phyloP scores from a whole-genome alignment of 768 basidiomycete species.

The Lentinula guzmanii region DNA sequence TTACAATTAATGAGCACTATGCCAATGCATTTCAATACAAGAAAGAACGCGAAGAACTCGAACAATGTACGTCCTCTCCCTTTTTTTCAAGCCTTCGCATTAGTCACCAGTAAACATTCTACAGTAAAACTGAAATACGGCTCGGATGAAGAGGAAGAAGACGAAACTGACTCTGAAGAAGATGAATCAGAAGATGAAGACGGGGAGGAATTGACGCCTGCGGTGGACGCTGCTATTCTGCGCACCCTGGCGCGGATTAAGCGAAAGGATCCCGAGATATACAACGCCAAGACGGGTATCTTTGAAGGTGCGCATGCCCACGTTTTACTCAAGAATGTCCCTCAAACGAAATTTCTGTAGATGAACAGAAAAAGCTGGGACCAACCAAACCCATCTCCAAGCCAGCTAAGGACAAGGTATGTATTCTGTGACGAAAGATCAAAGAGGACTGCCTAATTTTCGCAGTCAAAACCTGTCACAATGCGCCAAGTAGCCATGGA shows the following conservation, averaged over 20 bases:
- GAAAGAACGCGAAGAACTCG: conserved; percentile 83
- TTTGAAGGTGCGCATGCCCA: conserved; percentile 60
- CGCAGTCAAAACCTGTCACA: conserved; percentile 65
- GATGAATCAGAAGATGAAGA: conserved; percentile 90
- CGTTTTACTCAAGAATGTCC: background rate
- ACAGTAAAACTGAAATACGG: conserved; percentile 89
- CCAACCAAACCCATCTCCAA: conserved; percentile 20
- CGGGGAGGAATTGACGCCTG: conserved; percentile 90
- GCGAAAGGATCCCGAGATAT: conserved; percentile 79
- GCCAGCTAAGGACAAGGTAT: conserved; percentile 45
- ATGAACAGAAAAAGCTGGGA: conserved; percentile 57
- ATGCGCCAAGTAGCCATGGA: conserved; percentile 70
- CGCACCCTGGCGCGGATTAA: conserved; percentile 83
- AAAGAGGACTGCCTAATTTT: background rate
- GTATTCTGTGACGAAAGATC: conserved; percentile 2
- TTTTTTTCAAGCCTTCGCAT: background rate
- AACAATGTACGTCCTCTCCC: conserved; percentile 48
- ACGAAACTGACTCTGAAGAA: conserved; percentile 62
- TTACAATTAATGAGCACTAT: conserved; percentile 70
- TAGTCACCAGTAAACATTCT: conserved; percentile 3
- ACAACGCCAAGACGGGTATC: conserved; percentile 61
- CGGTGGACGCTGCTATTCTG: conserved; percentile 90
- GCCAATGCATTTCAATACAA: conserved; percentile 80
- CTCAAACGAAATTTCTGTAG: conserved; percentile 25
- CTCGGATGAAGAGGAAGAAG: conserved; percentile 57